These are phyloP conservation scores for Nasturtium officinale DNA, from an alignment of 345 rosid genomes.

Conservation along the genomic window DNA sequence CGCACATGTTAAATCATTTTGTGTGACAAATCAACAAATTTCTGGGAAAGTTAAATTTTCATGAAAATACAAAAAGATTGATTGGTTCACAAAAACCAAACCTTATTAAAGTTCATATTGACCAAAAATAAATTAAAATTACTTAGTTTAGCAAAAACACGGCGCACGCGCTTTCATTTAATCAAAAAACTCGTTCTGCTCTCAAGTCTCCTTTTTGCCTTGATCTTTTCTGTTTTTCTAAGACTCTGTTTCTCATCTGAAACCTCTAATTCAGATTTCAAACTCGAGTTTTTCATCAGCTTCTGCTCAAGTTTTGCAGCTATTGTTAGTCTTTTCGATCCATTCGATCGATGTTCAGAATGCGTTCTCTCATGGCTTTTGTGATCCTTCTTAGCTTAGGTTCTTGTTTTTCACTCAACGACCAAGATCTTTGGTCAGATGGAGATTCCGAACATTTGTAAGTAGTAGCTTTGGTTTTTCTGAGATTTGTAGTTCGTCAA, in stretches of 20 bases:
- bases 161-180: constrained; percentile 37
- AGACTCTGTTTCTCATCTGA: neutral
- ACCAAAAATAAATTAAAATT: neutral
- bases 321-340: constrained; percentile 22
- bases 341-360: constrained; percentile 36
- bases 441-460: constrained; percentile 23
- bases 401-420: constrained; percentile 53
- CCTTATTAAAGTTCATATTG: neutral
- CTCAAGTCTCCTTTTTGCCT: neutral
- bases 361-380: constrained; percentile 35
- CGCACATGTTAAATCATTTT: neutral
- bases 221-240: neutral
- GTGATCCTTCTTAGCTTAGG: constrained; percentile 43
- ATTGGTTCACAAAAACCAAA: neutral
- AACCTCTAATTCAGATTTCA: constrained; percentile 23
- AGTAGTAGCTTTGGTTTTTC: constrained; percentile 3
- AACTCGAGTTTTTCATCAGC: neutral
- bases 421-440: constrained; percentile 51
- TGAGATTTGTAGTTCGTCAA: neutral
- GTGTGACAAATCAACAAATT: neutral
- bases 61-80: neutral
- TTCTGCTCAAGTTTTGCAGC: neutral
- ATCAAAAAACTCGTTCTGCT: constrained; percentile 1
- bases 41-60: neutral
- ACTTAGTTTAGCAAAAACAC: constrained; percentile 10